Conservation (phyloP, 2,329 filamentous ascomycete genomes). For the Aspergillus sp. region DNA sequence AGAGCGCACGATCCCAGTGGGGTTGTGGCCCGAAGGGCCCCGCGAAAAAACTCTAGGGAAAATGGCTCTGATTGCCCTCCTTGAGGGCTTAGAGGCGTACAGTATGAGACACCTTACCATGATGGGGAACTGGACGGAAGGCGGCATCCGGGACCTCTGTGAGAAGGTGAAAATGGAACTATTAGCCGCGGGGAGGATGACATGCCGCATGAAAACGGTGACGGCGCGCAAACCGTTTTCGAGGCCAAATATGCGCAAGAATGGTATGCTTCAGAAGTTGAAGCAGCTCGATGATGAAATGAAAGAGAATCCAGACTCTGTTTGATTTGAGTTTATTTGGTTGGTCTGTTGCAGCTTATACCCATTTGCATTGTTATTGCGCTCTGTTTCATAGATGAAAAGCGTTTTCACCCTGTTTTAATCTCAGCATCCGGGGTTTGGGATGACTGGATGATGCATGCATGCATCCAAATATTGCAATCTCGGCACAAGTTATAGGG, state of each 20-base stretch:
- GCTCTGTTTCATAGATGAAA: neutral
- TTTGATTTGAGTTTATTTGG: neutral
- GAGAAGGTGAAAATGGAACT: slow-evolving; percentile 39
- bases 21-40: slow-evolving; percentile 36
- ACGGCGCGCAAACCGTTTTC: slow-evolving; percentile 28
- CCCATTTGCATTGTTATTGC: neutral
- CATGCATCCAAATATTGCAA: neutral
- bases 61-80: slow-evolving; percentile 40
- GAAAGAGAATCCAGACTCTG: neutral
- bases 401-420: neutral
- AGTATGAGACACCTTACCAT: slow-evolving; percentile 38
- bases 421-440: neutral
- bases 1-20: slow-evolving; percentile 39
- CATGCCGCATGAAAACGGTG: slow-evolving; percentile 16
- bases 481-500: neutral
- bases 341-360: neutral
- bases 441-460: neutral
- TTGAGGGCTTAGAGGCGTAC: slow-evolving; percentile 42
- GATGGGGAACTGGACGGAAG: slow-evolving; percentile 32
- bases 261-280: slow-evolving; percentile 16
- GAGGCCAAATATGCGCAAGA: slow-evolving; percentile 27
- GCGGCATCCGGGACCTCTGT: slow-evolving; percentile 37
- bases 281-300: slow-evolving; percentile 6
- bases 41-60: slow-evolving; percentile 39
- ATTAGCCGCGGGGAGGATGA: slow-evolving; percentile 19